Conservation (phyloP, 2,329 filamentous ascomycete species). For the Nectriaceae sp. region DNA sequence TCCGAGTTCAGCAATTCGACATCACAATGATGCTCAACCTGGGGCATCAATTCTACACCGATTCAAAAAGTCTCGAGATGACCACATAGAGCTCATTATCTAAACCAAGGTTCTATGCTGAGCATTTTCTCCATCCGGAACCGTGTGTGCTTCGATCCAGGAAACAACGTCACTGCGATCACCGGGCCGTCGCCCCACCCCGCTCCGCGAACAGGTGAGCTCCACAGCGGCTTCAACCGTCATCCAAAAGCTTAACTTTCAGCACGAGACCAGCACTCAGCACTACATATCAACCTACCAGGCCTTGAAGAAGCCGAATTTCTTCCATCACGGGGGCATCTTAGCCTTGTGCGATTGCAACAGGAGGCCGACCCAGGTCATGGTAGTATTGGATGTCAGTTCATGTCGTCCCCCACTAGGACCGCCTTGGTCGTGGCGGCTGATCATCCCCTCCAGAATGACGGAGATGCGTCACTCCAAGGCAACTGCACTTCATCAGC, state of each 20-base stretch:
- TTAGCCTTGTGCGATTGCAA: too few relatives aligned
- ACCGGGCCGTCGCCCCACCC: neutral
- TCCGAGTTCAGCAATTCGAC: neutral
- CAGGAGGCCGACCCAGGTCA: too few relatives aligned
- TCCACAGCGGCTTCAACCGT: constrained; percentile 8
- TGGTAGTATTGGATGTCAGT: neutral
- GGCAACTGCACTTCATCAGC: neutral
- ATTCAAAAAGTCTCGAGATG: neutral
- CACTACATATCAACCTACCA: too few relatives aligned
- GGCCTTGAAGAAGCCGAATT: too few relatives aligned
- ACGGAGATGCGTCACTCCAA: neutral
- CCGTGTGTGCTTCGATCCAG: neutral
- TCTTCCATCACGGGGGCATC: too few relatives aligned
- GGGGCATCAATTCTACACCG: too few relatives aligned
- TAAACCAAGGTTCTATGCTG: neutral
- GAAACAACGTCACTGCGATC: constrained; percentile 9
- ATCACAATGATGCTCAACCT: neutral
- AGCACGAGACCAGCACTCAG: too few relatives aligned
- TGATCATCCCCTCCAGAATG: neutral
- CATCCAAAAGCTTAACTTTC: neutral
- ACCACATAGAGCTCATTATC: constrained; percentile 10
- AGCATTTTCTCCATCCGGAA: neutral
- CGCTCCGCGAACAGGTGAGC: neutral
- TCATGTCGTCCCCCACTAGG: neutral
- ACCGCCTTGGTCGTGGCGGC: neutral